A percentile compares a stretch with the other conserved stretches of the same genome.
phyloP scores from a whole-genome alignment of 495 filamentous ascomycete genomes.

The Opeltia flavorubescens region DNA sequence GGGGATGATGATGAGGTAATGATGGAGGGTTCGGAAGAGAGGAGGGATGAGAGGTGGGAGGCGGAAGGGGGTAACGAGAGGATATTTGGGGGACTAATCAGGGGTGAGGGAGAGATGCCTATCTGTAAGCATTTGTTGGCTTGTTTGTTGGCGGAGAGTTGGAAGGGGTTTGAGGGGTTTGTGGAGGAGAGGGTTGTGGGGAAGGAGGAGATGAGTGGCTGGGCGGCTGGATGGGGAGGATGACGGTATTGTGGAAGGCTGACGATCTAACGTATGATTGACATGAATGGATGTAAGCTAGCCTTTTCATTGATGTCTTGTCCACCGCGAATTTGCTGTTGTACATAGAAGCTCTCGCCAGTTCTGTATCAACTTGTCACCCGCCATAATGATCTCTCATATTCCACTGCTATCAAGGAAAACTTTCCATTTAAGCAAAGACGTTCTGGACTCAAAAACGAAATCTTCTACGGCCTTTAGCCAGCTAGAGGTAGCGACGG shows the following conservation, averaged over 20 bases:
- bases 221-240: conserved; percentile 51
- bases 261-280: neutral
- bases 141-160: conserved; percentile 60
- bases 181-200: conserved; percentile 39
- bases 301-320: too few species aligned
- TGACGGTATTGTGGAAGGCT: conserved; percentile 10
- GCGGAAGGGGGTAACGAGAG: conserved; percentile 1
- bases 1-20: conserved; percentile 3
- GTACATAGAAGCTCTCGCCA: too few species aligned
- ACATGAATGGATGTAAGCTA: too few species aligned
- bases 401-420: too few species aligned
- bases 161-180: conserved; percentile 39
- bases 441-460: too few species aligned
- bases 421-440: too few species aligned
- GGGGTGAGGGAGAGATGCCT: conserved; percentile 31
- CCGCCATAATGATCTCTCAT: too few species aligned
- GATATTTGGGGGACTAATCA: conserved; percentile 38
- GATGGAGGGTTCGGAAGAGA: conserved; percentile 3
- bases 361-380: too few species aligned
- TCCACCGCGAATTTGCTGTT: too few species aligned
- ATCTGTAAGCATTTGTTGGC: conserved; percentile 86
- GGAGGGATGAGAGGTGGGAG: neutral
- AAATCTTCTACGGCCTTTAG: neutral
- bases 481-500: neutral
- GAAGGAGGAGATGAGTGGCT: conserved; percentile 59